Evolutionary conservation across 495 filamentous ascomycete genomes (phyloP), one percentile per base, ranked within the genome.

Genomic region (Aspergillus sclerotiicarbonarius): DNA sequence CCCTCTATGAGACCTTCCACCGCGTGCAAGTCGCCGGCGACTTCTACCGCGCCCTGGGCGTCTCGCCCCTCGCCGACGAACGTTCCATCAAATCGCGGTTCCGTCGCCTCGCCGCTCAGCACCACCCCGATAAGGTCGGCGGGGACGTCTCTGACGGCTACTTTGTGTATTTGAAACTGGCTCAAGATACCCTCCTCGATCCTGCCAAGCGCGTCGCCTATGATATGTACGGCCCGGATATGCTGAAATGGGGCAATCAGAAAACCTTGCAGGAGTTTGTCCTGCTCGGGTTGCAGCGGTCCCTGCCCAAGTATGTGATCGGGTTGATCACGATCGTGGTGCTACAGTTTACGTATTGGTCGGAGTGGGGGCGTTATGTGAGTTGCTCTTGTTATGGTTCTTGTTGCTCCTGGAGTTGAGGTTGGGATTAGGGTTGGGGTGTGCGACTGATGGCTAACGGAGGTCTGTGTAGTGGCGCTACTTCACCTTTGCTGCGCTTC

Each of bases 1-100:
- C 90, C 33, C 85, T 98, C 63, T 96, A 92, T 76, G 93, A 98
- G 74, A 87, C 89, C 54, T 90, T 96, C 78, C 87, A 89, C 72
- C 82, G 89, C 46, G 75, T 98, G 3, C 87, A 83, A 41, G 76
- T 80, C 53, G 74, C 78, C 0, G 84, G 87, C 20, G 82, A 88
- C 76, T 96, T 89, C 75, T 98, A 96, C 74, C 73, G 82, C 46
- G 82, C 83, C 44, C 80, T 98, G 0, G 82, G 82, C 15, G 78
- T 96, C 0, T 80, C 86, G 8, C 79, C 84, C 30, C 67, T 82
- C 56, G 88, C 85, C 20, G 83, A 85, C 53, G 91, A 94, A 43
- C 84, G 84, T 59, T 82, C 82, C 0, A 83, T 98, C 68, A 92
- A 92, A 69, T 87, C 87, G n/a, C 83, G 84, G 37, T 96, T 96